Evolutionary conservation across 1,284 basidiomycete genomes (phyloP).

Genomic region (Leccinum cinnamomeum): DNA sequence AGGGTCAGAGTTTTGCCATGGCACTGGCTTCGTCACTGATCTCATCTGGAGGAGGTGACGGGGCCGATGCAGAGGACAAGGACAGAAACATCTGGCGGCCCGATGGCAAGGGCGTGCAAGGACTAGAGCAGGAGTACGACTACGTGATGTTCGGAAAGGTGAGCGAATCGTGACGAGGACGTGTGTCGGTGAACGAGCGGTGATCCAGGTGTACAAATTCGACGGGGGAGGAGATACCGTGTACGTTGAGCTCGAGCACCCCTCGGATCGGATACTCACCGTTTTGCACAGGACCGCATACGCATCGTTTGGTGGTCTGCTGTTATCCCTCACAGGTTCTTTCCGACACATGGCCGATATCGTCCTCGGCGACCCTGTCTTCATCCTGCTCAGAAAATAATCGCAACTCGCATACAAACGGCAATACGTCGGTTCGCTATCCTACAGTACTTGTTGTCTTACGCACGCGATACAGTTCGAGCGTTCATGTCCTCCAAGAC

Average conservation of each 20-base stretch:
- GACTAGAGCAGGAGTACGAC: constrained; percentile 94
- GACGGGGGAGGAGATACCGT: constrained; percentile 87
- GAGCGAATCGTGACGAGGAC: constrained; percentile 27
- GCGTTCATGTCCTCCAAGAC: constrained; percentile 35
- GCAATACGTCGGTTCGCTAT: background rate
- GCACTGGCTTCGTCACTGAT: constrained; percentile 84
- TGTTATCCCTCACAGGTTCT: constrained; percentile 93
- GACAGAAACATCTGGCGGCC: constrained; percentile 85
- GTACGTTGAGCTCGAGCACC: constrained; percentile 43
- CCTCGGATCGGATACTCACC: constrained; percentile 7
- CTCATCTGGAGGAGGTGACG: constrained; percentile 53
- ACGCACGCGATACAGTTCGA: background rate
- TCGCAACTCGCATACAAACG: constrained; percentile 18
- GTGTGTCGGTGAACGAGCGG: constrained; percentile 13
- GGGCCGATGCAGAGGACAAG: constrained; percentile 61
- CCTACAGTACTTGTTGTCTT: constrained; percentile 8
- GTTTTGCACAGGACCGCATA: constrained; percentile 77
- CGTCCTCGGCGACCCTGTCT: constrained; percentile 91
- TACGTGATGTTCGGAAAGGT: constrained; percentile 99
- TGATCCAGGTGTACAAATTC: constrained; percentile 90
- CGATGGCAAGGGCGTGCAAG: constrained; percentile 82
- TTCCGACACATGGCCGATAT: constrained; percentile 92
- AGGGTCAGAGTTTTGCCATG: constrained; percentile 78
- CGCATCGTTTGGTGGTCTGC: constrained; percentile 93
- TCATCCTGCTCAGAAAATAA: constrained; percentile 84